Base-by-base conservation (phyloP, 371 early-diverging fungal species). In the Zancudomyces culisetae region DNA sequence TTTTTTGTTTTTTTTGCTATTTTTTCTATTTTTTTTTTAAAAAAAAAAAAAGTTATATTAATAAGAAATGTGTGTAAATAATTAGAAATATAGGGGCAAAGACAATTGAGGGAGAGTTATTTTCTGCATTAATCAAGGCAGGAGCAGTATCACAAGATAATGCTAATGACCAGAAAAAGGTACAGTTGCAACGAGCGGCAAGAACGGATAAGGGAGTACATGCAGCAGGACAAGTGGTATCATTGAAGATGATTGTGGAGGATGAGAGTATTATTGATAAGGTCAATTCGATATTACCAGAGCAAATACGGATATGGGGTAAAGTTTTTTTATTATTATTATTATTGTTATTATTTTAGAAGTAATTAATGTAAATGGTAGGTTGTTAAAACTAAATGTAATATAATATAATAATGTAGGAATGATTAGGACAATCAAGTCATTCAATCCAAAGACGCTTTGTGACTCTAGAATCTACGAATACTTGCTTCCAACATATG, bases 191-290 rank as follows among this genome's bases (percentile, higher is more conserved):
- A 73, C 70, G 99, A 48, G 82, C 92, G 2, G 98, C 96, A 2
- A 74, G 99, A 24, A 99, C 99, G 0, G 99, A 99, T 65, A 98
- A 98, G 70, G 99, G 99, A 13, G 99, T 99, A 0, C 97, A 96
- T 64, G 99, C 99, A 23, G 90, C 88, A 24, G 90, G 97, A 27
- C 90, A 96, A 54, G 80, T 99, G 1, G 79, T 94, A 22, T 83
- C 90, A 1, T 60, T 86, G 29, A 98, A 98, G 70, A 78, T 94
- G 79, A 77, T 85, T 50, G 65, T 79, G 20, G 82, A 81, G 41
- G 77, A 83, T 49, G 69, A 72, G 0, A 69, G 77, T 19, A 68
- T 89, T 22, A 70, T 93, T 13, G 58, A 70, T n/a, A 79, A 76
- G 59, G 68, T 90, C 61, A 94, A 90, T 68, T 57, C 57, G 26